These are phyloP conservation scores for Athelia sp. DNA, from an alignment of 1,284 basidiomycete species.

Conservation along the genomic window DNA sequence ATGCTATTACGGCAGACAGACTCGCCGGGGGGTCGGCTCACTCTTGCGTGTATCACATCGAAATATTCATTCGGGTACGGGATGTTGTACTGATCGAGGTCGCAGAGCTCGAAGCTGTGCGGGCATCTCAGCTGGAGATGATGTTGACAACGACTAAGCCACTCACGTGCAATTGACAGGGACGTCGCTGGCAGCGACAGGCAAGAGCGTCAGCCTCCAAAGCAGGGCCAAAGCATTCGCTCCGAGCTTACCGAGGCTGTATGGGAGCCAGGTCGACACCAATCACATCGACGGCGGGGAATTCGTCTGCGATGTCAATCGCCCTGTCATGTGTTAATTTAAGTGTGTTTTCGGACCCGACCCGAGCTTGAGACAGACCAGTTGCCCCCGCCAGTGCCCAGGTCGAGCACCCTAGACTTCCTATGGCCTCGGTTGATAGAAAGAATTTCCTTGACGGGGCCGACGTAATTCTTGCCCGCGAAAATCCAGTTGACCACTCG, in stretches of 20 bases:
- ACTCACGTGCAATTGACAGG: constrained; percentile 65
- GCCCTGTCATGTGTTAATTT: constrained; percentile 36
- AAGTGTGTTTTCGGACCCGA: neutral
- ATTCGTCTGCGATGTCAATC: constrained; percentile 65
- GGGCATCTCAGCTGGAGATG: constrained; percentile 3
- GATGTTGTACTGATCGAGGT: constrained; percentile 50
- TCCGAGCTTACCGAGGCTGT: constrained; percentile 59
- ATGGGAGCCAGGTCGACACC: constrained; percentile 68
- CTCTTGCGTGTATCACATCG: constrained; percentile 63
- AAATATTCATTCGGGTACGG: constrained; percentile 60
- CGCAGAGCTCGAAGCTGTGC: constrained; percentile 61
- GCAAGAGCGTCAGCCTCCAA: constrained; percentile 9
- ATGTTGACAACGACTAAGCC: constrained; percentile 6
- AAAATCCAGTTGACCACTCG: constrained; percentile 62
- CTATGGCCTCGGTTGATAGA: constrained; percentile 21
- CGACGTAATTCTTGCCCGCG: constrained; percentile 54
- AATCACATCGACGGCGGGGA: constrained; percentile 58
- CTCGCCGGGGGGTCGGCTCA: constrained; percentile 23
- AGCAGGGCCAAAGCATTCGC: too few relatives aligned
- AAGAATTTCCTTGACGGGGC: constrained; percentile 52
- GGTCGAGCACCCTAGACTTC: constrained; percentile 46
- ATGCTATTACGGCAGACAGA: neutral
- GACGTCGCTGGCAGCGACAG: constrained; percentile 38
- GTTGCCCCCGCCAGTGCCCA: constrained; percentile 59
- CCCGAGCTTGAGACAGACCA: constrained; percentile 35